Evolutionary conservation across 495 filamentous ascomycete genomes (phyloP), one percentile per base, ranked within the genome.

Genomic region (Ascodesmis nigricans): DNA sequence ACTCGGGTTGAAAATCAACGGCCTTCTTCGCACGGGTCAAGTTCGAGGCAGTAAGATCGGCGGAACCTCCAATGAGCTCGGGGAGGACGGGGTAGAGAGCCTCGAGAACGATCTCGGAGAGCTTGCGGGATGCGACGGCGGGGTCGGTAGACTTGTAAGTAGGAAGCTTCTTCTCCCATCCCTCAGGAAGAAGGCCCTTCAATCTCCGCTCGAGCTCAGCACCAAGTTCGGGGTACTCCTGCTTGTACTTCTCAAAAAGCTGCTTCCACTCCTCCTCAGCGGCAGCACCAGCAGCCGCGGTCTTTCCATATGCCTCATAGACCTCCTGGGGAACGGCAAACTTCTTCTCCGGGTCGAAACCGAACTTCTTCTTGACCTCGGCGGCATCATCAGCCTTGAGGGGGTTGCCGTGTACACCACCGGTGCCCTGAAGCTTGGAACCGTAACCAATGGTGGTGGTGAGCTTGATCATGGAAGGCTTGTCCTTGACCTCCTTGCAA

Each of bases 391-490:
- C 84, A 37, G 69, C 65, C 67, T 95, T 95, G 29, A 99, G 69
- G 37, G 87, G 73, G 55, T 80, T 78, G 43, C 87, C 87, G 67
- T 99, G 87, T 39, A 99, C 87, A 54, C 78, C 78, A 52, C 75
- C 72, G 47, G 90, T 95, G 49, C 90, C 90, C 60, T 84, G 68
- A 34, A 84, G 67, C 64, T 78, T 70, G 47, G 87, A 99, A 45
- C 87, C 87, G 62, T 75, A 99, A 53, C 87, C 87, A 53, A 99
- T 99, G 56, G 78, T 99, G 50, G 87, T 99, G 45, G 73, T 87
- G 39, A 99, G 73, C 64, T 87, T 83, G 66, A 99, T 95, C 46
- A 95, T 63, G 31, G 87, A 75, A 37, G 87, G 87, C 73, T 92
- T 99, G 66, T 95, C 70, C 52, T 64, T 95, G 60, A 91, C 78